Base-by-base conservation (phyloP, 441 rosid genomes). In the Euphorbia corollata region DNA sequence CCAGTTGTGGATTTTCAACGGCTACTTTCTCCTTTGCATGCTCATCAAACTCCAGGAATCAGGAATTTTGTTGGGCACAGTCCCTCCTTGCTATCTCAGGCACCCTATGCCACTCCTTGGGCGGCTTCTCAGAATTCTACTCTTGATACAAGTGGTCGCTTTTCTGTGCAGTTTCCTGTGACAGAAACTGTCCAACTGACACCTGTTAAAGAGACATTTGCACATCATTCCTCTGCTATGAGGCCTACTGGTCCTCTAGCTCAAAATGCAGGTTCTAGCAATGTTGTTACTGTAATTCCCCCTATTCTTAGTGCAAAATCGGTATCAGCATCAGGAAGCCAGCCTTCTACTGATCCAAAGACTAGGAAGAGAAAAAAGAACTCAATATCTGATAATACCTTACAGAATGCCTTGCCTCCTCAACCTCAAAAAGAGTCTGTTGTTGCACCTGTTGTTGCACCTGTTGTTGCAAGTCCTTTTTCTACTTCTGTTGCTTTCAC, bases 351-450 rank as follows among this genome's bases (percentile, higher is more conserved):
- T 19, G 87, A 79, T 67, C 69, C 83, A 13, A 96, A 89, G 84
- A 67, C 91, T 45, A 90, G 97, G 75, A 92, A 87, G 73, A 85
- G 92, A 67, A 90, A 89, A 71, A 96, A 89, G 83, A 63, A 62
- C 61, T 79, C 85, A 48, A 75, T 70, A 68, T 70, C 91, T 48
- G 85, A 74, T 73, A 88, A 80, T 74, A 70, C 73, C 51, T 76
- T 68, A 59, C 88, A 78, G 79, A 76, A 65, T 71, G 63, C 66
- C 51, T 74, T 82, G 73, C 84, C 79, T 59, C 68, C 86, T 47
- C 86, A 74, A 56, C 76, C 81, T 76, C 87, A 77, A 77, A 59
- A 75, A 54, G 87, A 81, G 50, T 67, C 74, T 48, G 64, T 65
- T 66, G 72, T 73, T 32, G 69, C 81, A 61, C 80, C 91, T 80